Evolutionary conservation across 352 stramenopile species (phyloP).

Genomic region (Pythium chondricola): DNA sequence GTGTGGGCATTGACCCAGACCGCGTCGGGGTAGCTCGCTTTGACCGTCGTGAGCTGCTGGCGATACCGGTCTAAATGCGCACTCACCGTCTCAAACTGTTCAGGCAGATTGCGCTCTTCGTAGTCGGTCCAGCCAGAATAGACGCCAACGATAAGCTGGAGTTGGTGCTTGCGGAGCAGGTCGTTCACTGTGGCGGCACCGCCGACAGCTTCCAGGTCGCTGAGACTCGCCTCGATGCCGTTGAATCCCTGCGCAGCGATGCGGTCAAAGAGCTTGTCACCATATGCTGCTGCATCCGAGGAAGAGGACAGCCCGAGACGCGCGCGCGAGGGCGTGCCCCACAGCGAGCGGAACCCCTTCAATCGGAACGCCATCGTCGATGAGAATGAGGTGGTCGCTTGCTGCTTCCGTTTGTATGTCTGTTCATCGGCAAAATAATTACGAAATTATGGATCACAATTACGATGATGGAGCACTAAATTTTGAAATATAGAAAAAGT

Average conservation of each 20-base stretch:
- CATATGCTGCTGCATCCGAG: conserved; percentile 18
- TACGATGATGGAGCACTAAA: too few relatives aligned
- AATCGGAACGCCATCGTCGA: conserved; percentile 18
- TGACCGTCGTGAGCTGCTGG: conserved; percentile 25
- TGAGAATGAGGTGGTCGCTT: not conserved
- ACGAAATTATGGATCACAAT: too few relatives aligned
- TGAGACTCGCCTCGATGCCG: conserved; percentile 65
- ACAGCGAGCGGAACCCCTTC: conserved; percentile 53
- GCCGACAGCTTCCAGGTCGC: conserved; percentile 47
- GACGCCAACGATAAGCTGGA: conserved; percentile 57
- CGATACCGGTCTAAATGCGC: conserved; percentile 34
- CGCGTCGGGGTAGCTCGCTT: conserved; percentile 20
- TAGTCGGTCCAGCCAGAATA: conserved; percentile 76
- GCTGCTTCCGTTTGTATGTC: not conserved
- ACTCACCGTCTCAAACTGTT: conserved; percentile 51
- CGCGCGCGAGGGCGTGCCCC: conserved; percentile 34
- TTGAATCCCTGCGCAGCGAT: conserved; percentile 47
- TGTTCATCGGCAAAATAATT: not conserved
- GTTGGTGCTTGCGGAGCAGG: conserved; percentile 36
- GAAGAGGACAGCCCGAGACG: conserved; percentile 17
- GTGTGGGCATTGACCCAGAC: conserved; percentile 58
- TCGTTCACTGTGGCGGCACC: conserved; percentile 28
- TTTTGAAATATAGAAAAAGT: too few relatives aligned
- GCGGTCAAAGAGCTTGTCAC: conserved; percentile 25
- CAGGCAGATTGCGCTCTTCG: conserved; percentile 33